phyloP scores from a whole-genome alignment of 2,329 filamentous ascomycete genomes.

The Incumbomyces delicatus region DNA sequence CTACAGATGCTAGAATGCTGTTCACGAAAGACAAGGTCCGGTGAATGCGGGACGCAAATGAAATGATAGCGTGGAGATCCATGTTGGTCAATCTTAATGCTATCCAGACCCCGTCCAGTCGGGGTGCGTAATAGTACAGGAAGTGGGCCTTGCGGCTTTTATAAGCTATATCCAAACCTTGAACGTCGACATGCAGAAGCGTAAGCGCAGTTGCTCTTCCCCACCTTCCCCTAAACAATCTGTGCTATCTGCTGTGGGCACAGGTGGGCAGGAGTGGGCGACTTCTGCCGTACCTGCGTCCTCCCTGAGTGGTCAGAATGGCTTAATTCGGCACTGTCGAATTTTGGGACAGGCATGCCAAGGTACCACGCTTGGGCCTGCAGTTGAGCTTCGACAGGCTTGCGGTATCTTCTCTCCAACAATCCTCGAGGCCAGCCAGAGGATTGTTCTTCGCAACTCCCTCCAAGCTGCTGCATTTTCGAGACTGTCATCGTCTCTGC shows the following conservation, averaged over 20 bases:
- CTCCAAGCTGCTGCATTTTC: background rate
- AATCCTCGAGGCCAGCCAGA: background rate
- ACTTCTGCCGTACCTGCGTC: background rate
- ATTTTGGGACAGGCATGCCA: slow-evolving; percentile 3
- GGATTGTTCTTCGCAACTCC: background rate
- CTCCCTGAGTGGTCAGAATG: background rate
- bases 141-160: background rate
- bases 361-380: background rate
- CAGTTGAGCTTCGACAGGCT: slow-evolving; percentile 2
- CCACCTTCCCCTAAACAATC: slow-evolving; percentile 6
- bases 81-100: slow-evolving; percentile 1
- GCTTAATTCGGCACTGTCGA: background rate
- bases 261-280: too few species aligned
- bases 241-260: too few species aligned
- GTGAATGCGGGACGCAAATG: background rate
- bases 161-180: background rate
- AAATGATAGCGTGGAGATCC: slow-evolving; percentile 2
- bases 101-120: background rate
- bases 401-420: background rate
- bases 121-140: background rate
- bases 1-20: too few species aligned
- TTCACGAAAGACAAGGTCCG: too few species aligned
- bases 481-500: slow-evolving; percentile 10
- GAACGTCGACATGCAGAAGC: too few species aligned
- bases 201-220: background rate